Evolutionary conservation across 495 filamentous ascomycete species (phyloP), one percentile per base, ranked within the genome.

Genomic region (Aspergillus sclerotioniger): DNA sequence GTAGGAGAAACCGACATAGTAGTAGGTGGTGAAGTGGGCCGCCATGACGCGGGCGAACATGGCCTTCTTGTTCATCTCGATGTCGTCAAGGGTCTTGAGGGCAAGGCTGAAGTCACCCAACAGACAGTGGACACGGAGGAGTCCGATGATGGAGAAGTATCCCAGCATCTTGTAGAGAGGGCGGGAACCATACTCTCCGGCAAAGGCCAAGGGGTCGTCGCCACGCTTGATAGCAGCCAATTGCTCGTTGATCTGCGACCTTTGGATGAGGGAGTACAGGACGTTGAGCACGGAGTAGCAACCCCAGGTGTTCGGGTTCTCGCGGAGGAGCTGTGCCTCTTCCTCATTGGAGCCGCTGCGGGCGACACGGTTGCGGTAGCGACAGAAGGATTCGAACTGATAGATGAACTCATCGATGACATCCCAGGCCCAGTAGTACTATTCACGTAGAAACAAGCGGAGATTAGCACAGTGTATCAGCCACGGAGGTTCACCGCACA

Each of bases 361-460:
- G 57, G 94, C 94, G 58, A 97, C 84, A 35, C 91, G 86, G 63
- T 94, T 90, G 64, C 94, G 88, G 82, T 97, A 96, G 53, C 90
- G 88, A 73, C 91, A 98, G 81, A 98, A 98, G 37, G 91, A 95
- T 80, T 98, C 97, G 82, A 98, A 98, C 75, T 98, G 94, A 82
- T 98, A 98, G 76, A 98, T 98, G 79, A 98, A 98, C 70, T 98
- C 94, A 68, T 98, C 94, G 74, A 98, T 98, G 58, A 97, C 95
- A 77, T 98, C 94, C 94, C 95, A 98, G 16, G 94, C 95, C 94
- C 94, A 98, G 79, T 91, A 96, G 76, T 96, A 92, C 94, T 98
- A 75, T 74, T 53, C 5, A 32, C 44, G 35, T 4, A 61, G 46
- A 37, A 44, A 8, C 13, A 15, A 25, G 50, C 15, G 15, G 10